These are phyloP conservation scores for Plasmodium coatneyi DNA, from an alignment of 169 alveolate genomes.

Conservation along the genomic window DNA sequence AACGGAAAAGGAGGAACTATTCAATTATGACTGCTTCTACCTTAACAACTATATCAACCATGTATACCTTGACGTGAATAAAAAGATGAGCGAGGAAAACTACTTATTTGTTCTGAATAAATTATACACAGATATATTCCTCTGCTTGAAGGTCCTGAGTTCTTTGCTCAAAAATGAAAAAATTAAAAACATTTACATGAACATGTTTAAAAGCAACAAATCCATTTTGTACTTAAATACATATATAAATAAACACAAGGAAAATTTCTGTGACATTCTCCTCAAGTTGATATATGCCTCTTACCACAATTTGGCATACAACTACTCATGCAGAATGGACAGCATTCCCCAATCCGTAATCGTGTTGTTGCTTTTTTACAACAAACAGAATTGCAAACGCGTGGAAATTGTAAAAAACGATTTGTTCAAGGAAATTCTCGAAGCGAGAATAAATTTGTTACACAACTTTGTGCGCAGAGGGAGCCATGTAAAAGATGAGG, in stretches of 20 bases:
- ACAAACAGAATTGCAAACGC: constrained; percentile 17
- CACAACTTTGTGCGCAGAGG: constrained; percentile 22
- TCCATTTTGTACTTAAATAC: constrained; percentile 34
- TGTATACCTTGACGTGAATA: constrained; percentile 55
- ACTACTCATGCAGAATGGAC: constrained; percentile 7
- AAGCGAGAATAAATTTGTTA: constrained; percentile 33
- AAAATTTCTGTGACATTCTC: constrained; percentile 45
- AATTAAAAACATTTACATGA: constrained; percentile 28
- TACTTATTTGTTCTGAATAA: constrained; percentile 49
- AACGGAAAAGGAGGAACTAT: constrained; percentile 54
- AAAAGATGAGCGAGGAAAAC: constrained; percentile 49
- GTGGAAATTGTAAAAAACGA: constrained; percentile 26
- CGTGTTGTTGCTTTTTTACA: constrained; percentile 32
- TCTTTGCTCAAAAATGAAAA: constrained; percentile 50
- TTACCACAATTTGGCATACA: constrained; percentile 49
- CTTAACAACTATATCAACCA: constrained; percentile 71
- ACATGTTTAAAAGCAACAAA: constrained; percentile 29
- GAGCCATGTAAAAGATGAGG: not conserved
- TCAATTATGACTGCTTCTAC: constrained; percentile 54
- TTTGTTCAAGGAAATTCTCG: constrained; percentile 37
- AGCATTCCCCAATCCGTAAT: constrained; percentile 41
- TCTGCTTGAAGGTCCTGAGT: constrained; percentile 39
- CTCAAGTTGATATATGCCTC: constrained; percentile 43
- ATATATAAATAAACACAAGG: constrained; percentile 40
- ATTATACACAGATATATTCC: constrained; percentile 70